A percentile compares a stretch with the other conserved stretches of the same genome.
Conservation (phyloP, 768 basidiomycete genomes). For the Boletus rufocinnamomeus region DNA sequence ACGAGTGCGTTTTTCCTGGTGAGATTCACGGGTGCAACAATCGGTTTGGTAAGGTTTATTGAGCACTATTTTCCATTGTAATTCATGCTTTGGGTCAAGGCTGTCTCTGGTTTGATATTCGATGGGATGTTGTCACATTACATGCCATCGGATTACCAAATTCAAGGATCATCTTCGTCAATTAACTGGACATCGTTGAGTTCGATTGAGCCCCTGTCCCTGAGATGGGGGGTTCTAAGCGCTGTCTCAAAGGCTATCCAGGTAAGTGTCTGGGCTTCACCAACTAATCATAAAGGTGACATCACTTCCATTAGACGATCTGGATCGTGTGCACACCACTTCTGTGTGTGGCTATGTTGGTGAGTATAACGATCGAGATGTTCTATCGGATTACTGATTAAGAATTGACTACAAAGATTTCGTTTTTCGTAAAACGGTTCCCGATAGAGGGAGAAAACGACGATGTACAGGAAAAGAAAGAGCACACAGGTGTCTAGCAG, state of each 20-base stretch:
- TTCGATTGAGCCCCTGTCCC: constrained; percentile 45
- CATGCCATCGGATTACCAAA: constrained; percentile 50
- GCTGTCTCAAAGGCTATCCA: constrained; percentile 64
- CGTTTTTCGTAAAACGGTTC: constrained; percentile 31
- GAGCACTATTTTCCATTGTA: background rate
- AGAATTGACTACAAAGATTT: constrained; percentile 23
- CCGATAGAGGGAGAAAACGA: constrained; percentile 24
- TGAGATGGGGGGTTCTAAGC: constrained; percentile 49
- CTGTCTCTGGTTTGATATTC: constrained; percentile 76
- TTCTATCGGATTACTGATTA: constrained; percentile 11
- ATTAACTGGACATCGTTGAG: constrained; percentile 56
- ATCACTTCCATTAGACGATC: constrained; percentile 49
- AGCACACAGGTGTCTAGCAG: constrained; percentile 3
- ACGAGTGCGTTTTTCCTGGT: constrained; percentile 89
- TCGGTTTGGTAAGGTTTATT: constrained; percentile 63
- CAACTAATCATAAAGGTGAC: constrained; percentile 6
- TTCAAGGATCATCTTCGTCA: constrained; percentile 45
- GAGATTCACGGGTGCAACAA: constrained; percentile 82
- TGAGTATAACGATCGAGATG: constrained; percentile 33
- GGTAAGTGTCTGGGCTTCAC: constrained; percentile 39
- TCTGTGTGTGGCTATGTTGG: constrained; percentile 64
- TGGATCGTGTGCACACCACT: constrained; percentile 76
- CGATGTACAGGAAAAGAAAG: constrained; percentile 25
- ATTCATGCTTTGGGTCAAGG: constrained; percentile 44
- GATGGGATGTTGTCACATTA: constrained; percentile 50